phyloP scores from a whole-genome alignment of 352 stramenopile species.

The Thalassiosira livingstoniorum region DNA sequence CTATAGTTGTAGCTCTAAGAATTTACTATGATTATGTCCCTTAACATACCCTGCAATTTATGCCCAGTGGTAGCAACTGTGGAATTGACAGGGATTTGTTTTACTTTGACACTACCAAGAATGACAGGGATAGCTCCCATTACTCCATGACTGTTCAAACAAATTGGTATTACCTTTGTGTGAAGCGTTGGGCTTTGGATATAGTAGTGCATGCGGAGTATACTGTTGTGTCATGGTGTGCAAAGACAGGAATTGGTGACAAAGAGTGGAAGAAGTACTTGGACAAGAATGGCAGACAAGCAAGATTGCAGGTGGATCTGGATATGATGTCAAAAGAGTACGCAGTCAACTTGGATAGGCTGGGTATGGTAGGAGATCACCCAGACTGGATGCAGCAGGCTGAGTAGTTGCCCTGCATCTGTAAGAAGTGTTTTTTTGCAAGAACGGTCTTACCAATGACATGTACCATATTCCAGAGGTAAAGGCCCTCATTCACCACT shows the following conservation, averaged over 20 bases:
- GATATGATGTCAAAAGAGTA: background rate
- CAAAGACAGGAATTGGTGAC: background rate
- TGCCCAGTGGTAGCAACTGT: too few species aligned
- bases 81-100: too few species aligned
- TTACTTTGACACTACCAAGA: too few species aligned
- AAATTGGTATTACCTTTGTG: conserved; percentile 26
- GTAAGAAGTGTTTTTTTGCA: conserved; percentile 10
- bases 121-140: conserved; percentile 28
- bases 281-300: background rate
- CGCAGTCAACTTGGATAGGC: conserved; percentile 3
- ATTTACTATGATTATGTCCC: too few species aligned
- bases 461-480: too few species aligned
- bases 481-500: too few species aligned
- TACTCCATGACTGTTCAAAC: conserved; percentile 31
- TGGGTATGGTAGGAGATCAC: conserved; percentile 10
- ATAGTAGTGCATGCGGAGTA: conserved; percentile 27
- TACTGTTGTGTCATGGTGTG: conserved; percentile 15
- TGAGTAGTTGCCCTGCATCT: background rate
- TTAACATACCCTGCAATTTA: too few species aligned
- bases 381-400: conserved; percentile 7
- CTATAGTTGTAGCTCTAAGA: too few species aligned
- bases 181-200: conserved; percentile 34
- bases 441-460: conserved; percentile 1
- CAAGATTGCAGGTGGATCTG: conserved; percentile 18
- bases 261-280: background rate